Conservation (phyloP, 345 rosid species). For the Erucastrum elatum region DNA sequence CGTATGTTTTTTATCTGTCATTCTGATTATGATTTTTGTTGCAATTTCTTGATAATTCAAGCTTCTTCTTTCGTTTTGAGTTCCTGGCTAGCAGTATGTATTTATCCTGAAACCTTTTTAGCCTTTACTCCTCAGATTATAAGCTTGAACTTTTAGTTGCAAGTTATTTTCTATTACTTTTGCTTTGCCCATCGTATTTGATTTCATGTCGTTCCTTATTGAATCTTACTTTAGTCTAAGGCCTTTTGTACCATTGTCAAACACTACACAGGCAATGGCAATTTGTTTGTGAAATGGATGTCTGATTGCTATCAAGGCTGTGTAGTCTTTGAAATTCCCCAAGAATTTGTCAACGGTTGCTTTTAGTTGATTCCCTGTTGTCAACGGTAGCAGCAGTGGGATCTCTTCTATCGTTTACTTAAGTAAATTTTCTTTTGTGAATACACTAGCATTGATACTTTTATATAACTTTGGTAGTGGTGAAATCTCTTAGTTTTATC, state of each 20-base stretch:
- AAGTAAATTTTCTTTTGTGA: neutral
- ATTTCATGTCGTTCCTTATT: conserved; percentile 14
- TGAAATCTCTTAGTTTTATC: conserved; percentile 5
- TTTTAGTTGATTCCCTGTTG: conserved; percentile 28
- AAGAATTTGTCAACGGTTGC: conserved; percentile 29
- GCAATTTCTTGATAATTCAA: neutral
- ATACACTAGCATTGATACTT: conserved; percentile 19
- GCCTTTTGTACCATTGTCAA: conserved; percentile 36
- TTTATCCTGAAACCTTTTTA: conserved; percentile 5
- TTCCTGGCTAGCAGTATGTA: conserved; percentile 20
- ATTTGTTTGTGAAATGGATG: conserved; percentile 30
- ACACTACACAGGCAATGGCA: conserved; percentile 28
- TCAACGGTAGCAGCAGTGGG: conserved; percentile 19
- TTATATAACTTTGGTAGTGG: conserved; percentile 23
- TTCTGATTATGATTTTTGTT: conserved; percentile 7
- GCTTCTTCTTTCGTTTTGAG: conserved; percentile 25
- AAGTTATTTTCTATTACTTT: conserved; percentile 15
- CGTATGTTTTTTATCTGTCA: conserved; percentile 6
- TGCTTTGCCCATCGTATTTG: conserved; percentile 16
- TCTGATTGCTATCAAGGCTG: conserved; percentile 32
- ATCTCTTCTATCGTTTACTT: conserved; percentile 8
- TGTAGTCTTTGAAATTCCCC: conserved; percentile 21
- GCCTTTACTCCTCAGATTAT: conserved; percentile 3
- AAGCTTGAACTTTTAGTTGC: conserved; percentile 15
- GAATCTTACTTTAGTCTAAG: conserved; percentile 23